Conservation (phyloP, 1,284 basidiomycete genomes). For the Boletus smithii region DNA sequence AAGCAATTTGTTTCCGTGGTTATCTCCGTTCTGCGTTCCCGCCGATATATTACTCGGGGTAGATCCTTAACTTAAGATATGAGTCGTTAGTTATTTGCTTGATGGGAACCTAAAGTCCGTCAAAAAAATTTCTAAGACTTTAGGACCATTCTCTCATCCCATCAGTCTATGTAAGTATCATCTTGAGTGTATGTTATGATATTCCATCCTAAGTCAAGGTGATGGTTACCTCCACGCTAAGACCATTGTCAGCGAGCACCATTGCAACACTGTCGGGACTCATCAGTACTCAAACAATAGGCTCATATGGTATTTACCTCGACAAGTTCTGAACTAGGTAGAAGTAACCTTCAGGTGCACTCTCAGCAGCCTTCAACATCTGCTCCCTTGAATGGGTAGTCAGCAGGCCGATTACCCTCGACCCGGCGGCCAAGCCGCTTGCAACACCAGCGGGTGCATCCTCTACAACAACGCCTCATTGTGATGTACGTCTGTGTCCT, state of each 20-base stretch:
- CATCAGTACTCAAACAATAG: slow-evolving; percentile 4
- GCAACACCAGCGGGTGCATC: slow-evolving; percentile 81
- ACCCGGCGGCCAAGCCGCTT: slow-evolving; percentile 75
- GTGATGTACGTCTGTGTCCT: slow-evolving; percentile 10
- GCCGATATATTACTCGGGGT: slow-evolving; percentile 8
- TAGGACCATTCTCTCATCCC: no score
- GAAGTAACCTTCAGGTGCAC: slow-evolving; percentile 28
- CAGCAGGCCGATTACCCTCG: slow-evolving; percentile 73
- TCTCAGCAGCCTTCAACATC: slow-evolving; percentile 53
- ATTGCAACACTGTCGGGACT: slow-evolving; percentile 26
- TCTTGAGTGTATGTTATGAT: not conserved
- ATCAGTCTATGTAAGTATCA: not conserved
- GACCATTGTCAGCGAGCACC: slow-evolving; percentile 13
- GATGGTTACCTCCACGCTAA: slow-evolving; percentile 21
- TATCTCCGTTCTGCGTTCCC: slow-evolving; percentile 2
- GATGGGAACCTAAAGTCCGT: not conserved
- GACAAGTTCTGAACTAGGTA: slow-evolving; percentile 65
- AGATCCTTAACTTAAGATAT: slow-evolving; percentile 12
- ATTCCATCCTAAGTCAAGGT: slow-evolving; percentile 8
- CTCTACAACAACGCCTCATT: slow-evolving; percentile 74
- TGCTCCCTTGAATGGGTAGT: slow-evolving; percentile 72
- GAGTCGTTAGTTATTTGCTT: slow-evolving; percentile 11
- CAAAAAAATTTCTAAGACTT: slow-evolving; percentile 3
- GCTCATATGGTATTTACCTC: slow-evolving; percentile 39
- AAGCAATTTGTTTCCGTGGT: slow-evolving; percentile 22